phyloP scores from a whole-genome alignment of 768 basidiomycete genomes.

The Leucocoprinus leucothites region DNA sequence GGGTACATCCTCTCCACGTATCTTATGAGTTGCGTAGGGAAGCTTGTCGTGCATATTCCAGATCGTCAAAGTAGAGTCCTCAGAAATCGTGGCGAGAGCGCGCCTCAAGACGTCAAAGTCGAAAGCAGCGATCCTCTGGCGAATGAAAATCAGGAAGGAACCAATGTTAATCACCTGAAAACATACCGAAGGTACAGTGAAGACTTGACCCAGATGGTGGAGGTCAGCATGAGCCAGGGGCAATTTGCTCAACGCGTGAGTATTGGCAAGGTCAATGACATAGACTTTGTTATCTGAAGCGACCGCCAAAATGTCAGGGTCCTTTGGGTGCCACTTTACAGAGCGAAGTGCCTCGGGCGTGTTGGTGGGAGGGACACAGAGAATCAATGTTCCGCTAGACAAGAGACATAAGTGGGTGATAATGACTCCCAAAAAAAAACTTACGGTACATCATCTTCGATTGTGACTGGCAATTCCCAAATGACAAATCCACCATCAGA shows the following conservation, averaged over 20 bases:
- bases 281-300: slow-evolving; percentile 76
- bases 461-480: slow-evolving; percentile 81
- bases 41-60: slow-evolving; percentile 81
- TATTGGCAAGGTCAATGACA: slow-evolving; percentile 68
- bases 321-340: slow-evolving; percentile 88
- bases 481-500: slow-evolving; percentile 88
- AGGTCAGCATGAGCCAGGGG: slow-evolving; percentile 69
- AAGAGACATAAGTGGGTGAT: not conserved
- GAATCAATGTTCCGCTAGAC: slow-evolving; percentile 58
- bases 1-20: slow-evolving; percentile 76
- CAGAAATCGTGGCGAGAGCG: slow-evolving; percentile 77
- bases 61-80: slow-evolving; percentile 75
- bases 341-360: slow-evolving; percentile 66
- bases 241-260: slow-evolving; percentile 58
- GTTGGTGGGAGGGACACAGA: slow-evolving; percentile 65
- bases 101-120: slow-evolving; percentile 80
- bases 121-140: slow-evolving; percentile 75
- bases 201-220: slow-evolving; percentile 63
- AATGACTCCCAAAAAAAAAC: slow-evolving; percentile 26
- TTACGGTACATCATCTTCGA: slow-evolving; percentile 85
- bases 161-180: not conserved
- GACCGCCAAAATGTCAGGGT: slow-evolving; percentile 77
- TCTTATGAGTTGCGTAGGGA: slow-evolving; percentile 72
- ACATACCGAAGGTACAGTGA: slow-evolving; percentile 69
- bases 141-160: slow-evolving; percentile 7